Conservation (phyloP, 2,329 filamentous ascomycete species). For the Botrytis pseudocinerea region DNA sequence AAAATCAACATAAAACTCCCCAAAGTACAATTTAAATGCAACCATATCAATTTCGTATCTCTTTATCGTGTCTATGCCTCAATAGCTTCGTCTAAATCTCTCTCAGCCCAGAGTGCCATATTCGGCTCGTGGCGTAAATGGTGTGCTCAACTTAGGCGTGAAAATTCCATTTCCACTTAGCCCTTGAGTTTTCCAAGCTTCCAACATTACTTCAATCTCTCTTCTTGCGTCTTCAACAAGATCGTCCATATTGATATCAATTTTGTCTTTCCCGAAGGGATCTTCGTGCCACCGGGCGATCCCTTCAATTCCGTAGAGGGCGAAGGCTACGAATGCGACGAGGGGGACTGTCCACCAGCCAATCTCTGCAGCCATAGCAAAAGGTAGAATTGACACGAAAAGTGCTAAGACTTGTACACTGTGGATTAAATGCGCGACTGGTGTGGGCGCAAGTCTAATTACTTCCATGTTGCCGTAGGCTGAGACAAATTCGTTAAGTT, state of each 20-base stretch:
- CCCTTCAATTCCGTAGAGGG: slow-evolving; percentile 55
- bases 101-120: slow-evolving; percentile 16
- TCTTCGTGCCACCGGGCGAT: slow-evolving; percentile 58
- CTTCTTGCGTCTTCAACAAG: slow-evolving; percentile 60
- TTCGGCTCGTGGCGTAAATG: slow-evolving; percentile 13
- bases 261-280: slow-evolving; percentile 65
- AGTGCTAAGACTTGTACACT: slow-evolving; percentile 63
- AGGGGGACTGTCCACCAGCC: slow-evolving; percentile 62
- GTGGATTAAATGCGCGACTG: slow-evolving; percentile 65
- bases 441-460: slow-evolving; percentile 63
- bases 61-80: neutral
- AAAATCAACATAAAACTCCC: neutral
- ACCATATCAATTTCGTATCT: neutral
- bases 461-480: slow-evolving; percentile 66
- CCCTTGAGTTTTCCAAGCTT: slow-evolving; percentile 52
- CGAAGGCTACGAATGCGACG: slow-evolving; percentile 61
- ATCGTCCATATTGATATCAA: slow-evolving; percentile 68
- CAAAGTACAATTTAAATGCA: neutral
- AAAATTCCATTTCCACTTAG: slow-evolving; percentile 21
- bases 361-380: slow-evolving; percentile 63
- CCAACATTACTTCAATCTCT: slow-evolving; percentile 58
- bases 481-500: slow-evolving; percentile 57
- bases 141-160: neutral
- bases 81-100: neutral
- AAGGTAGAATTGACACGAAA: slow-evolving; percentile 61